These are phyloP conservation scores for Citrus trifoliata DNA, from an alignment of 345 rosid genomes.

Conservation along the genomic window DNA sequence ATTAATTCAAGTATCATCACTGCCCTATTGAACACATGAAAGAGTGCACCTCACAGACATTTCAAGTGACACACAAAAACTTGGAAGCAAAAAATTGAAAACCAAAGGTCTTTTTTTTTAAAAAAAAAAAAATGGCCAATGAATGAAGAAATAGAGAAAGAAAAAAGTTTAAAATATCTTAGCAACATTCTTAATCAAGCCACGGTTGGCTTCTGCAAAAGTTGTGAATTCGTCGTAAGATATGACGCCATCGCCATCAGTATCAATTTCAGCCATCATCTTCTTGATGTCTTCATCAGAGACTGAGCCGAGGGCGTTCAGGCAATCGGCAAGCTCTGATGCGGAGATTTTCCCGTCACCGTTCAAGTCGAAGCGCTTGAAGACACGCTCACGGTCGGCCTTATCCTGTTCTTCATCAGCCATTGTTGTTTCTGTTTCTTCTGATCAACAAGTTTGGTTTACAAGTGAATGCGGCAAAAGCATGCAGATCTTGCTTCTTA, in stretches of 20 bases:
- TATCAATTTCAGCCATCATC: constrained; percentile 94
- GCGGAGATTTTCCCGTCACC: constrained; percentile 86
- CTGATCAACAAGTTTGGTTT: neutral
- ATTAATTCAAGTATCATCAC: neutral
- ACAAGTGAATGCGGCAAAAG: neutral
- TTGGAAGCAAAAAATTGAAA: neutral
- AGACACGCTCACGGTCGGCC: constrained; percentile 59
- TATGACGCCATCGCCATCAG: constrained; percentile 84
- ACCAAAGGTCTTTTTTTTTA: no score
- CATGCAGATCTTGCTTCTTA: constrained; percentile 6
- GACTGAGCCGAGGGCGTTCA: constrained; percentile 65
- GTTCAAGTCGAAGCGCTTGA: constrained; percentile 76
- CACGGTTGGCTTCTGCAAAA: constrained; percentile 75
- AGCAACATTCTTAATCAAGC: constrained; percentile 83
- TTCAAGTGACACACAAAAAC: neutral
- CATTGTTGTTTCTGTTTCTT: constrained; percentile 28
- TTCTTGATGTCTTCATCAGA: constrained; percentile 54
- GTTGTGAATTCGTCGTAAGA: constrained; percentile 62
- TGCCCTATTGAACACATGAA: neutral
- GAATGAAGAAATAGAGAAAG: neutral
- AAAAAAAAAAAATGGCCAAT: neutral
- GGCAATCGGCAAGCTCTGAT: constrained; percentile 68
- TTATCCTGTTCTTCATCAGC: constrained; percentile 47
- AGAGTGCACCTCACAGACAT: neutral
- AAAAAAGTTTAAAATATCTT: constrained; percentile 51